Evolutionary conservation across 139 green algal species (phyloP).

Genomic region (Pycnococcus provasolii): DNA sequence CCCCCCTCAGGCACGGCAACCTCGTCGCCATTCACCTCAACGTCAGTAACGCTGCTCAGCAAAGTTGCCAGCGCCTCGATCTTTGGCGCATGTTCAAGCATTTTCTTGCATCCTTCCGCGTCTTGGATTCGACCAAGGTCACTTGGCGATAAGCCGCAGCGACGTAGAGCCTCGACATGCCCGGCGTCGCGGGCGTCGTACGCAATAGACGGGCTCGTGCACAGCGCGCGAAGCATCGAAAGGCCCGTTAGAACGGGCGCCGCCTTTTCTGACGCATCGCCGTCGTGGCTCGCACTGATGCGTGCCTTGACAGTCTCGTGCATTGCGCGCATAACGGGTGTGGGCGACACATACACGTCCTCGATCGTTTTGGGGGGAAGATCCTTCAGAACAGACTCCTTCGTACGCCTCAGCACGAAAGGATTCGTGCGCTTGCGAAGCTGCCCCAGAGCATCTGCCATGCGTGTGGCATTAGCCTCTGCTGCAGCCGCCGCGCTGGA

Average conservation of each 20-base stretch:
- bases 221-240: not conserved
- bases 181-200: too few species aligned
- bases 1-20: not conserved
- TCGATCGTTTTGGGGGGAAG: constrained; percentile 93
- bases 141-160: too few species aligned
- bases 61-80: too few species aligned
- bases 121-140: too few species aligned
- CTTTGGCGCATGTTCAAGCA: too few species aligned
- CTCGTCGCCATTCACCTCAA: not conserved
- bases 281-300: constrained; percentile 11
- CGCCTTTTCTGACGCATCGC: constrained; percentile 1
- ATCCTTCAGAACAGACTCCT: constrained; percentile 86
- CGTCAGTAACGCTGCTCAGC: too few species aligned
- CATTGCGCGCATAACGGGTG: constrained; percentile 63
- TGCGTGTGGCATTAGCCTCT: too few species aligned
- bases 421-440: constrained; percentile 72
- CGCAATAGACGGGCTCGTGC: too few species aligned
- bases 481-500: too few species aligned
- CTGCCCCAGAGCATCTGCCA: too few species aligned
- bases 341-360: constrained; percentile 76
- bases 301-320: constrained; percentile 61
- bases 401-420: constrained; percentile 90
- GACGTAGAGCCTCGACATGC: too few species aligned
- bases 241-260: not conserved
- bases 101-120: too few species aligned